A percentile compares a stretch with the other conserved stretches of the same genome.
These are phyloP conservation scores for Cercospora citrullina DNA, from an alignment of 2,329 filamentous ascomycete genomes.

Conservation along the genomic window DNA sequence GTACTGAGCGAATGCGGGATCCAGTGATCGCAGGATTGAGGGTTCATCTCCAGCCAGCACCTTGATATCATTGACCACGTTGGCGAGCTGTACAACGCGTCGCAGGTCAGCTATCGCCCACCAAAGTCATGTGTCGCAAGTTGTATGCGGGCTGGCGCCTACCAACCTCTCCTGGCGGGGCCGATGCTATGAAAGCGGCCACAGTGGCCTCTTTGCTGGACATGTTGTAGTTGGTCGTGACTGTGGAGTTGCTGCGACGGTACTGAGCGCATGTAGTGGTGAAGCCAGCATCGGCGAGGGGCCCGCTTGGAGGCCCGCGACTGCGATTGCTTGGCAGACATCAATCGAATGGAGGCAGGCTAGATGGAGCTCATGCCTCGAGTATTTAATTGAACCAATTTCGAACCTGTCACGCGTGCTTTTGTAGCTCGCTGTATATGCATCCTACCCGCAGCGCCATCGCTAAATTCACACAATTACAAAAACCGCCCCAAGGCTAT, in stretches of 20 bases:
- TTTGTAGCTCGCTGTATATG: not conserved
- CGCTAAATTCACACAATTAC: not conserved
- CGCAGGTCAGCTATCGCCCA: slow-evolving; percentile 28
- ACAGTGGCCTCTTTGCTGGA: slow-evolving; percentile 42
- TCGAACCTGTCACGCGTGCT: not conserved
- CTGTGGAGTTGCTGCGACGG: not conserved
- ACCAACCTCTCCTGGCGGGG: slow-evolving; percentile 91
- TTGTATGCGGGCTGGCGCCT: slow-evolving; percentile 25
- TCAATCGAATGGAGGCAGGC: not conserved
- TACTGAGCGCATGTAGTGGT: not conserved
- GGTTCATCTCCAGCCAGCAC: slow-evolving; percentile 71
- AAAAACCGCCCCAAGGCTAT: not conserved
- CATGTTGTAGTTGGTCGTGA: slow-evolving; percentile 25
- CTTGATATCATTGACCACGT: slow-evolving; percentile 91
- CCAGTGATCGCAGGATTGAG: slow-evolving; percentile 65
- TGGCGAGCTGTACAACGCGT: slow-evolving; percentile 64
- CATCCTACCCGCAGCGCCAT: slow-evolving; percentile 7
- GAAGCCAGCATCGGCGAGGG: not conserved
- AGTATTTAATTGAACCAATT: not conserved
- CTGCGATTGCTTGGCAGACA: not conserved
- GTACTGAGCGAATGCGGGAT: slow-evolving; percentile 86
- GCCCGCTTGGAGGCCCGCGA: not conserved
- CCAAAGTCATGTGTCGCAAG: slow-evolving; percentile 26
- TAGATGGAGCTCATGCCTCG: too few relatives aligned
- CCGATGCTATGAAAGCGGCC: slow-evolving; percentile 85